These are phyloP conservation scores for Centella asiatica DNA, from an alignment of 129 eudicot species.

Conservation along the genomic window DNA sequence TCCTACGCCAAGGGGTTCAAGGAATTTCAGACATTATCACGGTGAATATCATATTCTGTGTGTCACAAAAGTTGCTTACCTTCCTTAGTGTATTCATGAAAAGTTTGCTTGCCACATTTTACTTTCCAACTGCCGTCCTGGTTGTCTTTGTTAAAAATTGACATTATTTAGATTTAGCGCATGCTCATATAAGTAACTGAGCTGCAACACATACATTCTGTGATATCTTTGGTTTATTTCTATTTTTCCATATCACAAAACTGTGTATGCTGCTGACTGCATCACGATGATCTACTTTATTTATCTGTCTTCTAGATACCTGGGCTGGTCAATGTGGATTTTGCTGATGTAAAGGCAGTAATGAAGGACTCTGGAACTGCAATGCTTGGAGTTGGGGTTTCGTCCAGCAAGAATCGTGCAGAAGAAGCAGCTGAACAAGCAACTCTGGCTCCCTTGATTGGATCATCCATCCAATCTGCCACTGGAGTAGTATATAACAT, in stretches of 20 bases:
- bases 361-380: slow-evolving; percentile 99
- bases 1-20: slow-evolving; percentile 93
- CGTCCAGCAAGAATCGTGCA: slow-evolving; percentile 94
- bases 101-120: too few relatives aligned
- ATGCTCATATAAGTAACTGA: not conserved
- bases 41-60: slow-evolving; percentile 12
- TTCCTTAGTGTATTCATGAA: too few relatives aligned
- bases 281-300: slow-evolving; percentile 2
- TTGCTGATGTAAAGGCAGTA: slow-evolving; percentile 93
- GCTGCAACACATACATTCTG: not conserved
- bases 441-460: slow-evolving; percentile 89
- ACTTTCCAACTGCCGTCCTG: too few relatives aligned
- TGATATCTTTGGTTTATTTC: not conserved
- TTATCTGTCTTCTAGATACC: slow-evolving; percentile 56
- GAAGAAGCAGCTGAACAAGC: slow-evolving; percentile 99
- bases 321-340: slow-evolving; percentile 95
- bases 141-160: not conserved
- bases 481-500: slow-evolving; percentile 94
- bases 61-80: too few relatives aligned
- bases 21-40: slow-evolving; percentile 95
- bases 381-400: slow-evolving; percentile 99
- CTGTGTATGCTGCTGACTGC: not conserved
- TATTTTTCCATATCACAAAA: not conserved
- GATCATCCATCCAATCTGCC: slow-evolving; percentile 94
- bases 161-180: too few relatives aligned